Percentiles rank a stretch among this genome's conserved stretches.
phyloP scores from a whole-genome alignment of 441 rosid species.

The Flueggea neowawraea region DNA sequence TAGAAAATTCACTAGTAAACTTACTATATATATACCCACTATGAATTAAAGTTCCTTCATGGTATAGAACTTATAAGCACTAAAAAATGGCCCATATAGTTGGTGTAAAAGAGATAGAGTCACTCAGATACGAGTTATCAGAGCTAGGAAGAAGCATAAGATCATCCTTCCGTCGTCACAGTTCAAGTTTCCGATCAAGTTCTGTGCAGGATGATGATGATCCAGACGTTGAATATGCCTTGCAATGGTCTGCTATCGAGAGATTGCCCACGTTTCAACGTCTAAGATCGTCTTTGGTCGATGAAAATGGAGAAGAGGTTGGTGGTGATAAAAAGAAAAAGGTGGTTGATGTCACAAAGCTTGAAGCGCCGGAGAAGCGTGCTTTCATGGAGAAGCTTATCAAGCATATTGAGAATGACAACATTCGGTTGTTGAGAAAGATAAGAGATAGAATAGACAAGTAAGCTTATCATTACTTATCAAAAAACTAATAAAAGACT shows the following conservation, averaged over 20 bases:
- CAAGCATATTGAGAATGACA: constrained; percentile 35
- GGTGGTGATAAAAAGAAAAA: constrained; percentile 1
- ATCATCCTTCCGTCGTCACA: too few relatives aligned
- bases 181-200: too few relatives aligned
- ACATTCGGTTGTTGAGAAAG: constrained; percentile 32
- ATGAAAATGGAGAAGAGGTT: constrained; percentile 10
- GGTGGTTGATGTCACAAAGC: constrained; percentile 29
- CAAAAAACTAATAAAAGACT: too few relatives aligned
- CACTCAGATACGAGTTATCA: too few relatives aligned
- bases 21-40: too few relatives aligned
- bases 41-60: too few relatives aligned
- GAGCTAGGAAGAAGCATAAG: too few relatives aligned
- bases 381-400: constrained; percentile 34
- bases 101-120: too few relatives aligned
- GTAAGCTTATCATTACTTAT: constrained; percentile 8
- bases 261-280: constrained; percentile 45
- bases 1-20: too few relatives aligned
- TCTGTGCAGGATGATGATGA: not conserved
- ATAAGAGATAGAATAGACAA: constrained; percentile 37
- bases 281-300: constrained; percentile 33
- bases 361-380: constrained; percentile 24
- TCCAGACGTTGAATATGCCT: not conserved
- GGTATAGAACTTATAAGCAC: too few relatives aligned
- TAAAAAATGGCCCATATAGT: too few relatives aligned
- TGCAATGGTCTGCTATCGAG: constrained; percentile 54